Conservation (phyloP, 129 eudicot species). For the Artemisia annua region DNA sequence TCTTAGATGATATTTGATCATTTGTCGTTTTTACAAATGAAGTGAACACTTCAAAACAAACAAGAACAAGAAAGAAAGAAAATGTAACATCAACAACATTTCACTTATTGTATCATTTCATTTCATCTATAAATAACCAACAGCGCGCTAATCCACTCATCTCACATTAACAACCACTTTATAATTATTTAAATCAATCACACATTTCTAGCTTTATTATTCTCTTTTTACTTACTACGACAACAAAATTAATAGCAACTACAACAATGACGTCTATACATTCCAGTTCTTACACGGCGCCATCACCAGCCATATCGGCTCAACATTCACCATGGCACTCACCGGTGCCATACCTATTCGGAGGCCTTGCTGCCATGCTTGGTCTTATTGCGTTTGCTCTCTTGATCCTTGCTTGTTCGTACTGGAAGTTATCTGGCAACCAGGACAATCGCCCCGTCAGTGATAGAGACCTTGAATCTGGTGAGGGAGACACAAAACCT, state of each 20-base stretch:
- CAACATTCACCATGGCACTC: constrained; percentile 70
- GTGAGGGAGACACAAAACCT: constrained; percentile 28
- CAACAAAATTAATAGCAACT: not conserved
- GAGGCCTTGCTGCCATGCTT: constrained; percentile 71
- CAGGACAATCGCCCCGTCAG: constrained; percentile 18
- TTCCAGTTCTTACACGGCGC: constrained; percentile 21
- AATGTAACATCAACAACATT: too few relatives aligned
- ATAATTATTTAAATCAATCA: constrained; percentile 6
- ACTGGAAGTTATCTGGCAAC: constrained; percentile 55
- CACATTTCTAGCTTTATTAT: not conserved
- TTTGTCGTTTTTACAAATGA: too few relatives aligned
- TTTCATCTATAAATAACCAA: constrained; percentile 22
- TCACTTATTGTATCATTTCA: not conserved
- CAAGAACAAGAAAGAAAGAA: too few relatives aligned
- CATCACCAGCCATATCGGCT: constrained; percentile 19
- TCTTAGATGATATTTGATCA: too few relatives aligned
- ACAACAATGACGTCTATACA: constrained; percentile 7
- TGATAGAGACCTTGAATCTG: constrained; percentile 32
- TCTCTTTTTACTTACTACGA: not conserved
- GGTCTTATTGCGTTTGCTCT: constrained; percentile 76
- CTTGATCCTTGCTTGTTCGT: constrained; percentile 67
- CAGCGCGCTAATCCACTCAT: constrained; percentile 26
- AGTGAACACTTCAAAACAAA: too few relatives aligned
- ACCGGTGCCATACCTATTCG: constrained; percentile 71
- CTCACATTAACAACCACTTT: constrained; percentile 9